Evolutionary conservation across 306 rosid species (phyloP), one percentile per base, ranked within the genome.

Genomic region (Castanea sativa): DNA sequence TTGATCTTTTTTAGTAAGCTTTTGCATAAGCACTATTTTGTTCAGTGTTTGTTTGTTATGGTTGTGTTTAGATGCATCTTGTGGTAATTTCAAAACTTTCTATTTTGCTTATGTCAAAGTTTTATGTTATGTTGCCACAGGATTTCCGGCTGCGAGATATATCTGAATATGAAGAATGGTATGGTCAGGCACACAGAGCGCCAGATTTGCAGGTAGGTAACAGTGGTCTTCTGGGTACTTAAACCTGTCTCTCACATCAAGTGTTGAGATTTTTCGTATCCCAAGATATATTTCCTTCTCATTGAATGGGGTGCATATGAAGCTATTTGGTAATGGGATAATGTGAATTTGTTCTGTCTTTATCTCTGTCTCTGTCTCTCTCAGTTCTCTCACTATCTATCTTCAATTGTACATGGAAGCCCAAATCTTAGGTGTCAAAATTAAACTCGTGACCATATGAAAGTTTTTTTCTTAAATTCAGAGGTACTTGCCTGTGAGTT

Each of bases 1-100:
- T 95, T 82, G 99, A 95, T 86, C 99, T 95, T 77, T 95, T 98
- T 74, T 98, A 73, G 99, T 95, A 92, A 67, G 95, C 76, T 76
- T 78, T 49, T 76, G 72, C 4, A 64, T 61, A 69, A 35, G 16
- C 81, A 18, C 29, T 52, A 29, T 53, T 65, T 60, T 6, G 33
- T 64, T 45, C 38, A 3, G 41, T 32, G 63, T 11, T 49, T 49
- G 53, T 49, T 45, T 69, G 68, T 76, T 21, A 69, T 7, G 29
- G 33, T 65, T 83, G 27, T 56, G 45, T 12, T 82, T 74, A 2
- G 8, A 29, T 56, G 55, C 33, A 74, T 70, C 12, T 65, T 67
- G 68, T 29, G 19, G 20, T 25, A 60, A 16, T 13, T 79, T 60
- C 25, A 19, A 29, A 76, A 25, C 33, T 69, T 5, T 45, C 11